Evolutionary conservation across 1,284 basidiomycete genomes (phyloP).

Genomic region (Fistulinella staudtii): DNA sequence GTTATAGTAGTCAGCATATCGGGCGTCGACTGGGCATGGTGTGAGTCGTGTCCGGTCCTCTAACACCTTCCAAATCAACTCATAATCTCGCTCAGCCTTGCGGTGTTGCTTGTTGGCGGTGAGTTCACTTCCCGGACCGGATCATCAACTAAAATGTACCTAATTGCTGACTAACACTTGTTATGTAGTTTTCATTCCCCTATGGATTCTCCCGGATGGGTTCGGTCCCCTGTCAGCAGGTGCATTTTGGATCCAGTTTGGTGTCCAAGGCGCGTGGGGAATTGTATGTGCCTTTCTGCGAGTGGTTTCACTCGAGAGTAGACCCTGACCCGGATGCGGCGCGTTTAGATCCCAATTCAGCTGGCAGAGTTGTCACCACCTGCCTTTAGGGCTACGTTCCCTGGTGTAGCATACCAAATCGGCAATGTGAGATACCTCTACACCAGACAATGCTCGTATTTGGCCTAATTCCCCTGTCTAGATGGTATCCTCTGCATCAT

Average conservation of each 20-base stretch:
- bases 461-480: constrained; percentile 20
- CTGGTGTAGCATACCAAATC: constrained; percentile 87
- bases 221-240: constrained; percentile 70
- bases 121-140: constrained; percentile 8
- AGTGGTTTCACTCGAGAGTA: constrained; percentile 8
- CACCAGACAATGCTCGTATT: too few relatives aligned
- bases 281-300: constrained; percentile 44
- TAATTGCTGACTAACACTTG: not conserved
- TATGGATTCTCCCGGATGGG: constrained; percentile 78
- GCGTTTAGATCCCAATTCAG: constrained; percentile 71
- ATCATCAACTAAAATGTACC: too few relatives aligned
- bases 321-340: not conserved
- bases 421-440: constrained; percentile 52
- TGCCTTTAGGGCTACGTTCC: constrained; percentile 91
- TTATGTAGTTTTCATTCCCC: constrained; percentile 61
- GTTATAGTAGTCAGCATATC: constrained; percentile 77
- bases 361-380: constrained; percentile 87
- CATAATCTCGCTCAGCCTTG: constrained; percentile 38
- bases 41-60: constrained; percentile 34
- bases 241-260: constrained; percentile 83
- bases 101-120: constrained; percentile 52
- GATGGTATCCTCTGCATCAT: constrained; percentile 86
- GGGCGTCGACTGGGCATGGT: constrained; percentile 88
- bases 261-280: constrained; percentile 83
- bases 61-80: not conserved